phyloP scores from a whole-genome alignment of 768 basidiomycete genomes.

The Pseudohyphozyma bogoriensis region DNA sequence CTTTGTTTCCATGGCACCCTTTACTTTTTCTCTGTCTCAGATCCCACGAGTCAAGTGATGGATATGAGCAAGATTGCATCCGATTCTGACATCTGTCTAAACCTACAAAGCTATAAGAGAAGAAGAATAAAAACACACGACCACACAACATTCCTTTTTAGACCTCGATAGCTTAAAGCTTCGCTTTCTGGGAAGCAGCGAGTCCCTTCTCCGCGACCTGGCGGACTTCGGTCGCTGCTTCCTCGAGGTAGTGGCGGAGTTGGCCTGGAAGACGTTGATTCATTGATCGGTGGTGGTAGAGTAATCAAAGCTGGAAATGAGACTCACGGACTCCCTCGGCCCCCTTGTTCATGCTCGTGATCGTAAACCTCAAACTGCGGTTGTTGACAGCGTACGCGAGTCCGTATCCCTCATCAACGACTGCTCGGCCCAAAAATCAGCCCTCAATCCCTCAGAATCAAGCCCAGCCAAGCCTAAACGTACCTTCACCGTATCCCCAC shows the following conservation, averaged over 20 bases:
- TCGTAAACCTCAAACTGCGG: slow-evolving; percentile 76
- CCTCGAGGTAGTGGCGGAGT: slow-evolving; percentile 57
- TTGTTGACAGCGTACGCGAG: slow-evolving; percentile 68
- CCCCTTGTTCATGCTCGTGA: slow-evolving; percentile 46
- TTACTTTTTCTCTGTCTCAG: too few relatives aligned
- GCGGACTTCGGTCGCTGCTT: slow-evolving; percentile 68
- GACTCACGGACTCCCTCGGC: slow-evolving; percentile 2
- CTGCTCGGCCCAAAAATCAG: not conserved
- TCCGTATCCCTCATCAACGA: slow-evolving; percentile 29
- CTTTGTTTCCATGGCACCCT: too few relatives aligned
- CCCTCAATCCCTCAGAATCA: not conserved
- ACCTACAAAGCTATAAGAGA: too few relatives aligned
- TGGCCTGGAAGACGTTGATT: slow-evolving; percentile 32
- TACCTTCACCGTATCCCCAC: slow-evolving; percentile 96
- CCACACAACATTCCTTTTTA: too few relatives aligned
- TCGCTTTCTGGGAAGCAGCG: slow-evolving; percentile 36
- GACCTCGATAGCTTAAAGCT: too few relatives aligned
- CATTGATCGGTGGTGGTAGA: not conserved
- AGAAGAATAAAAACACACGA: too few relatives aligned
- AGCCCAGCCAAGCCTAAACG: slow-evolving; percentile 34
- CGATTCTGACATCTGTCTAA: too few relatives aligned
- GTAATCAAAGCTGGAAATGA: not conserved
- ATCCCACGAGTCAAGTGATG: too few relatives aligned
- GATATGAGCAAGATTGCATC: too few relatives aligned
- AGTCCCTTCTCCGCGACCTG: slow-evolving; percentile 62